Percentiles rank a stretch among this genome's conserved stretches.
Conservation (phyloP, 352 stramenopile genomes). For the Globisporangium acanthophoron region DNA sequence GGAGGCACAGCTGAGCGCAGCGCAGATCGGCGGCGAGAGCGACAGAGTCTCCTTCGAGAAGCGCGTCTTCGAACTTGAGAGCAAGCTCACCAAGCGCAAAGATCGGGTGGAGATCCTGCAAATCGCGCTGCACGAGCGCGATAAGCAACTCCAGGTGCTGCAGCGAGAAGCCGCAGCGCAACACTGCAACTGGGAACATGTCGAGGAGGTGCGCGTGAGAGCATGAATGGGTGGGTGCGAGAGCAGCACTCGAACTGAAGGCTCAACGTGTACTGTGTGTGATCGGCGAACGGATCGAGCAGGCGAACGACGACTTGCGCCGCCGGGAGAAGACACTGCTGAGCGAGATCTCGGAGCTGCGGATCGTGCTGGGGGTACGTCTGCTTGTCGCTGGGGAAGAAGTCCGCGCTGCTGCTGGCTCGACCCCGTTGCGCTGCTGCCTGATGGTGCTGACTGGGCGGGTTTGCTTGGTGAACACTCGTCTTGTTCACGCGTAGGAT, state of each 20-base stretch:
- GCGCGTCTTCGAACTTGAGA: slow-evolving; percentile 25
- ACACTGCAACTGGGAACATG: slow-evolving; percentile 30
- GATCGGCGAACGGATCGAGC: neutral
- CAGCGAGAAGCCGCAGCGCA: slow-evolving; percentile 33
- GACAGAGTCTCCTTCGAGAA: slow-evolving; percentile 24
- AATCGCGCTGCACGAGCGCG: slow-evolving; percentile 37
- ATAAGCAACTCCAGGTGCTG: slow-evolving; percentile 36
- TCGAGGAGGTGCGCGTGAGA: slow-evolving; percentile 33
- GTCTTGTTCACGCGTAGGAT: slow-evolving; percentile 23
- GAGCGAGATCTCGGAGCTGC: slow-evolving; percentile 48
- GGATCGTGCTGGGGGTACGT: slow-evolving; percentile 40
- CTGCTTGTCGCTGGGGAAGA: neutral
- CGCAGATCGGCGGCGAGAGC: slow-evolving; percentile 14
- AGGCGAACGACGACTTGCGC: slow-evolving; percentile 42
- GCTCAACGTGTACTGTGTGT: neutral
- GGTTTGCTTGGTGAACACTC: neutral
- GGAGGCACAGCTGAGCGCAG: slow-evolving; percentile 25
- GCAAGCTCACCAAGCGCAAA: slow-evolving; percentile 34
- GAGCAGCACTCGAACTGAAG: neutral
- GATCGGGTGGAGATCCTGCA: slow-evolving; percentile 30
- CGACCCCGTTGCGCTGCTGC: neutral
- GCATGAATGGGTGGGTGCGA: neutral
- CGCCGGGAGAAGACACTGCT: slow-evolving; percentile 44
- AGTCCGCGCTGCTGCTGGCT: no score
- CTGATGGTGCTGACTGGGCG: neutral